Conservation (phyloP, 495 filamentous ascomycete genomes). For the Penicillium egyptiacum region DNA sequence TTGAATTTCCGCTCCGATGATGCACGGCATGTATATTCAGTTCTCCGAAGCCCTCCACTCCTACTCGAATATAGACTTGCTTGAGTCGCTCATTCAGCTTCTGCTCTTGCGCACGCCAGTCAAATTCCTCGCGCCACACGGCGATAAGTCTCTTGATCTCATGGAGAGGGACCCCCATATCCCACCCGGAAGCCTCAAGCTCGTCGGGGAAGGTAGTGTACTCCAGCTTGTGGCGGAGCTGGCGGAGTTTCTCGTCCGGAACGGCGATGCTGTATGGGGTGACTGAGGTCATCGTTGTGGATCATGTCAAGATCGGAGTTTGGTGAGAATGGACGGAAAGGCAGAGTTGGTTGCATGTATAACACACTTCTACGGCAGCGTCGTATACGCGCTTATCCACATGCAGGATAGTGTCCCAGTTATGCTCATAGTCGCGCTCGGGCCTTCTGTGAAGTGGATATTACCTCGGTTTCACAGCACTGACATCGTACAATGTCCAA, state of each 20-base stretch:
- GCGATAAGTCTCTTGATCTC: slow-evolving; percentile 48
- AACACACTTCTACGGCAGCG: background rate
- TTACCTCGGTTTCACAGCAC: slow-evolving; percentile 12
- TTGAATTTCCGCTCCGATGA: slow-evolving; percentile 47
- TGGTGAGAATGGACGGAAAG: background rate
- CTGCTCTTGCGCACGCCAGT: slow-evolving; percentile 48
- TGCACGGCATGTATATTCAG: slow-evolving; percentile 54
- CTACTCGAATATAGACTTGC: slow-evolving; percentile 38
- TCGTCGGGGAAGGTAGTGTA: slow-evolving; percentile 48
- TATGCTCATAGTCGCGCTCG: too few relatives aligned
- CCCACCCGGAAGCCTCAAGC: slow-evolving; percentile 45
- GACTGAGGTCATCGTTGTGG: slow-evolving; percentile 14
- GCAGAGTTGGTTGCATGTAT: background rate
- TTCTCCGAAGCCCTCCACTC: slow-evolving; percentile 40
- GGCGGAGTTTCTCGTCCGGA: slow-evolving; percentile 38
- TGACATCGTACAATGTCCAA: background rate
- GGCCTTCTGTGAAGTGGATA: too few relatives aligned
- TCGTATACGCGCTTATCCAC: too few relatives aligned
- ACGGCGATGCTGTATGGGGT: slow-evolving; percentile 44
- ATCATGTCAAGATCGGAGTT: background rate
- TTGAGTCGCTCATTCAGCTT: slow-evolving; percentile 43
- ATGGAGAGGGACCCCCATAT: slow-evolving; percentile 47
- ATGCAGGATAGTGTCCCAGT: too few relatives aligned
- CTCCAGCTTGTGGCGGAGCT: slow-evolving; percentile 44
- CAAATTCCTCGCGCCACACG: slow-evolving; percentile 48